Conservation (phyloP, 768 basidiomycete genomes). For the Suillus lakei region DNA sequence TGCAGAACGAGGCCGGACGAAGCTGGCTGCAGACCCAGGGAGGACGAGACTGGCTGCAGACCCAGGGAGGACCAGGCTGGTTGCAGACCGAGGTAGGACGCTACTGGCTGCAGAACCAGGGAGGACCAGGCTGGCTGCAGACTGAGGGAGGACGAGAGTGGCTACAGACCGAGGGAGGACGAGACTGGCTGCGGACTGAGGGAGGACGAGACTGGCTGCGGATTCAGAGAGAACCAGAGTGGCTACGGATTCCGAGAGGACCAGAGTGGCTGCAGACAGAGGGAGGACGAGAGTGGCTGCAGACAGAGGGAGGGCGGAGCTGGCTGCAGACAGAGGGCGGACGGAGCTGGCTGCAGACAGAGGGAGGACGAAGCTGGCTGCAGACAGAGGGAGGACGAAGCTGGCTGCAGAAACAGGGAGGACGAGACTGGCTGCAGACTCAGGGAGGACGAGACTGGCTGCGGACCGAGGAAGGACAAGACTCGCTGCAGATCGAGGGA, state of each 20-base stretch:
- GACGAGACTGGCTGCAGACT: no score
- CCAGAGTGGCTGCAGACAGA: not conserved
- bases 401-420: no score
- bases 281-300: not conserved
- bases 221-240: no score
- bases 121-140: not conserved
- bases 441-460: no score
- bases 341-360: no score
- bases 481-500: no score
- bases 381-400: no score
- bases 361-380: no score
- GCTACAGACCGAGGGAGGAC: not conserved
- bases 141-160: not conserved
- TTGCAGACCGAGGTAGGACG: not conserved
- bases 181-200: not conserved
- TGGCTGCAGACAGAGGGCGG: no score
- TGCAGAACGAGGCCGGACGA: not conserved
- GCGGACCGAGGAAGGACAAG: no score
- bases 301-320: not conserved
- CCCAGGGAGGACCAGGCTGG: rapidly evolving
- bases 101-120: not conserved
- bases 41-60: not conserved
- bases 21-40: not conserved
- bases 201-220: no score
- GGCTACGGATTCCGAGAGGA: not conserved